Evolutionary conservation across 2,329 filamentous ascomycete genomes (phyloP).

Genomic region (Berkeleyomyces rouxiae): DNA sequence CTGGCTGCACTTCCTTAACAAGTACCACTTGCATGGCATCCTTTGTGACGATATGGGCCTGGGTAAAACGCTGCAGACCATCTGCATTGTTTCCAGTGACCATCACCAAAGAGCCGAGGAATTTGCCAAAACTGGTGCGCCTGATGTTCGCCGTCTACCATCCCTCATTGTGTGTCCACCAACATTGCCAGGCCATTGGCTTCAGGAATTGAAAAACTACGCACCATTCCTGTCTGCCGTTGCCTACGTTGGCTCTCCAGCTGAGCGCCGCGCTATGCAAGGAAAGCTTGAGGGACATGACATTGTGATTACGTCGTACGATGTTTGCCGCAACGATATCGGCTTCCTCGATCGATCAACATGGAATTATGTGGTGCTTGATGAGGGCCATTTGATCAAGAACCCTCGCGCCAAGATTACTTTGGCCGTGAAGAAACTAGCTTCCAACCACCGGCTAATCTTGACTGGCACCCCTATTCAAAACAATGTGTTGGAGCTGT

Average conservation of each 20-base stretch:
- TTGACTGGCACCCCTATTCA: conserved; percentile 94
- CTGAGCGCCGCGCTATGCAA: conserved; percentile 58
- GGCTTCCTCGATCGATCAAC: conserved; percentile 66
- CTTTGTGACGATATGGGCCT: conserved; percentile 99
- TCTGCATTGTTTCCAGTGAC: conserved; percentile 95
- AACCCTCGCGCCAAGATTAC: conserved; percentile 96
- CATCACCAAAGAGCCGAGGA: conserved; percentile 88
- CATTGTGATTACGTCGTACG: conserved; percentile 93
- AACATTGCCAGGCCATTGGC: conserved; percentile 93
- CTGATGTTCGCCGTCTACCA: conserved; percentile 64
- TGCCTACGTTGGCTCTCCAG: conserved; percentile 79
- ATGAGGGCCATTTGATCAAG: conserved; percentile 97
- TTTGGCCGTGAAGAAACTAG: conserved; percentile 73
- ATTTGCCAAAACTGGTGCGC: conserved; percentile 62
- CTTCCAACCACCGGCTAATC: conserved; percentile 88
- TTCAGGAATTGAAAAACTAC: conserved; percentile 91
- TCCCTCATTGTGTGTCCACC: conserved; percentile 93
- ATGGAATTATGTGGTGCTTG: conserved; percentile 95
- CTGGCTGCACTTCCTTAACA: conserved; percentile 95
- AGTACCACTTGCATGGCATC: conserved; percentile 93
- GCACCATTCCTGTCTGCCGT: conserved; percentile 83
- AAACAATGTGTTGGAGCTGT: conserved; percentile 91
- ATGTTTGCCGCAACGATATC: conserved; percentile 92
- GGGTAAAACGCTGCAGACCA: conserved; percentile 89
- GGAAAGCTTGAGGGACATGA: conserved; percentile 60